Evolutionary conservation across 306 rosid species (phyloP).

Genomic region (Sophora flavescens): DNA sequence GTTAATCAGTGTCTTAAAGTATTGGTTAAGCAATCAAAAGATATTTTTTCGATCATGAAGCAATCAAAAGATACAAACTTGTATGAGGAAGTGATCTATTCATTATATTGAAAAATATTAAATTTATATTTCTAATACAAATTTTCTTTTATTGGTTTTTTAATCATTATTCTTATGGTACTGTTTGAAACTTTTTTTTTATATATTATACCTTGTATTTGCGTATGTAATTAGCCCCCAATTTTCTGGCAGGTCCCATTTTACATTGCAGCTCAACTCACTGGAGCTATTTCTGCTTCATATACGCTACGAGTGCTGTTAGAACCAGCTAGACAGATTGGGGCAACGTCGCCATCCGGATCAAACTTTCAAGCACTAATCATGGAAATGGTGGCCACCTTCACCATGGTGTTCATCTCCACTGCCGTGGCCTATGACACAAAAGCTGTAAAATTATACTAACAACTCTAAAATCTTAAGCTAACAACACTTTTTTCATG

Average conservation of each 20-base stretch:
- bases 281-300: constrained; percentile 80
- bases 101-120: too few relatives aligned
- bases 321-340: constrained; percentile 60
- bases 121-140: too few relatives aligned
- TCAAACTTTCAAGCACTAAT: constrained; percentile 64
- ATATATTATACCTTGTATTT: background rate
- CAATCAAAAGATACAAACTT: too few relatives aligned
- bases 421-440: constrained; percentile 80
- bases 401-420: constrained; percentile 77
- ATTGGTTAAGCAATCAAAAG: too few relatives aligned
- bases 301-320: constrained; percentile 59
- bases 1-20: too few relatives aligned
- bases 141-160: too few relatives aligned
- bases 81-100: too few relatives aligned
- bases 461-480: background rate
- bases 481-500: too few relatives aligned
- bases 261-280: constrained; percentile 73
- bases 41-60: too few relatives aligned
- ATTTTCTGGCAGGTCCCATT: constrained; percentile 70
- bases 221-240: background rate
- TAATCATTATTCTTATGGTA: too few relatives aligned
- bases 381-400: constrained; percentile 72
- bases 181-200: too few relatives aligned
- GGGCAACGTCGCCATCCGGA: constrained; percentile 73
- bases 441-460: constrained; percentile 62